Base-by-base conservation (phyloP, 441 rosid genomes). In the Euphorbia corollata region DNA sequence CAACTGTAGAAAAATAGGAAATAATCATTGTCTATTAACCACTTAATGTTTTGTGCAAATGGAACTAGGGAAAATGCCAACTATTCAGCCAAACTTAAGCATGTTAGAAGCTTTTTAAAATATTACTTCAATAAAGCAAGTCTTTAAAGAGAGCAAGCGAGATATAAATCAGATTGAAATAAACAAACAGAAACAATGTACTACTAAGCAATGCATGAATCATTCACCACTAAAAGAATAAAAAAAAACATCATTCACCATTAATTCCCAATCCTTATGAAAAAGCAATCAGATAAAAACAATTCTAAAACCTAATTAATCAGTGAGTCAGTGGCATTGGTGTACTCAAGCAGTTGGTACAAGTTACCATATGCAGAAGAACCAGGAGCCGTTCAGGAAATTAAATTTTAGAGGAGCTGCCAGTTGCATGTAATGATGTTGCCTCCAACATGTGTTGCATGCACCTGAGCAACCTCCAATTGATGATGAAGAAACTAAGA, bases 401-500 rank as follows among this genome's bases (percentile, higher is more conserved):
- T 27, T 12, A 56, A 56, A 56, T 11, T 12, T 5, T 7, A 11
- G 36, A 22, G 30, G 30, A 23, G 13, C 60, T 24, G 36, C 36
- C 24, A 11, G 23, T 27, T 8, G 15, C 48, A 57, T 24, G 50
- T 24, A 22, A 45, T 43, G 48, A 2, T 5, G 53, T 59, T 54
- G 50, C 11, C 60, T 8, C 41, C 22, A 61, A 43, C 16, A 43
- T 7, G 48, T 38, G 38, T 51, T 51, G 41, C 2, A 34, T 69
- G 20, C 38, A 53, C 16, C 12, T 18, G 50, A 70, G 20, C 12
- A 4, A 55, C 6, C 47, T 24, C 64, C 54, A 70, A 53, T 18
- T 62, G 61, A 59, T 51, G 53, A 61, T 7, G 7, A 61, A 55
- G 5, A 63, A 63, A 64, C 36, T 41, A 18, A 51, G 48, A 53